Percentiles rank a stretch among this genome's conserved stretches.
phyloP scores from a whole-genome alignment of 495 filamentous ascomycete species.

The Staphylotrichum tortipilum region DNA sequence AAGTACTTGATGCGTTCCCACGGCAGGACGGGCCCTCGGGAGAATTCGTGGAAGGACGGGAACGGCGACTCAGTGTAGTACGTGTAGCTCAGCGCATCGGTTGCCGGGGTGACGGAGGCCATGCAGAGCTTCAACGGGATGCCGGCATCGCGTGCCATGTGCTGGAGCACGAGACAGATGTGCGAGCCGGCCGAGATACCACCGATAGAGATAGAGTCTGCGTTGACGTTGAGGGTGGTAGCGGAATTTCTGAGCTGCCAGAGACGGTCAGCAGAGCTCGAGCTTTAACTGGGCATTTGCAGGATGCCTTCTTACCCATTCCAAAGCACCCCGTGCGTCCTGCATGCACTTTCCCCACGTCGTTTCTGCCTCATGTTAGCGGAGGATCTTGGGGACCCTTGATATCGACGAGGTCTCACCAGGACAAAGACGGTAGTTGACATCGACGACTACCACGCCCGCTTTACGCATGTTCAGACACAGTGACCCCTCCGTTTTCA shows the following conservation, averaged over 20 bases:
- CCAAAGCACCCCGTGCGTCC: slow-evolving; percentile 38
- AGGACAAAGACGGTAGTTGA: slow-evolving; percentile 45
- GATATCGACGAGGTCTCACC: no score
- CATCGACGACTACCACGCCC: slow-evolving; percentile 38
- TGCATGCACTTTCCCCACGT: slow-evolving; percentile 40
- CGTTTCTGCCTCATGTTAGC: slow-evolving; percentile 19
- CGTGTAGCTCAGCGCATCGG: slow-evolving; percentile 31
- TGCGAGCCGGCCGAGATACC: slow-evolving; percentile 43
- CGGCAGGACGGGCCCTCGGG: slow-evolving; percentile 37
- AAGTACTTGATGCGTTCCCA: slow-evolving; percentile 44
- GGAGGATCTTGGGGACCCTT: no score
- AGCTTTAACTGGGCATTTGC: no score
- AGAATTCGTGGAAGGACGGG: slow-evolving; percentile 36
- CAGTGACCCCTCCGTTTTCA: slow-evolving; percentile 35
- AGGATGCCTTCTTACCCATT: slow-evolving; percentile 22
- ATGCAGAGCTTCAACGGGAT: slow-evolving; percentile 36
- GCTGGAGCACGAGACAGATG: slow-evolving; percentile 39
- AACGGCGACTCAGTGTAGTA: slow-evolving; percentile 38
- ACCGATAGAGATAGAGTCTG: slow-evolving; percentile 38
- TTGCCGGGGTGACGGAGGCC: slow-evolving; percentile 34
- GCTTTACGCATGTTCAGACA: slow-evolving; percentile 40
- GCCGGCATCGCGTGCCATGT: slow-evolving; percentile 40
- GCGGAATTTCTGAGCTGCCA: slow-evolving; percentile 19
- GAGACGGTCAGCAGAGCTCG: background rate
- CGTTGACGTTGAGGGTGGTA: slow-evolving; percentile 33